Evolutionary conservation across 495 filamentous ascomycete species (phyloP).

Genomic region (Talaromyces stipitatus): DNA sequence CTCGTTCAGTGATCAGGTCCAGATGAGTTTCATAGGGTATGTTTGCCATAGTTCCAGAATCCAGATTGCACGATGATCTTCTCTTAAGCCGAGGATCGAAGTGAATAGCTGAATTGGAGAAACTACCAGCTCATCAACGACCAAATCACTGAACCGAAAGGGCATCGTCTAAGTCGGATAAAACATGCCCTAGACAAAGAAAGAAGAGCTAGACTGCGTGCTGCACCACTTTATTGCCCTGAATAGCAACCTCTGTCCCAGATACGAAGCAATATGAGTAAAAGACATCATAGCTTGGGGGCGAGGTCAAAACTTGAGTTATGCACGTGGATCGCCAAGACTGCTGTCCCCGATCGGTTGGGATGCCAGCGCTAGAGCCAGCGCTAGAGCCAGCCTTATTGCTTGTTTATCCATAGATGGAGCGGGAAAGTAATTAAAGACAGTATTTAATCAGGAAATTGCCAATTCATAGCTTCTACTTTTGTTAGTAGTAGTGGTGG

Average conservation of each 20-base stretch:
- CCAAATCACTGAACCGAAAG: not conserved
- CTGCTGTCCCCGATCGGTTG: not conserved
- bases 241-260: not conserved
- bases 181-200: not conserved
- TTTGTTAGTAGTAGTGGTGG: too few species aligned
- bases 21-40: constrained; percentile 12
- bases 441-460: too few species aligned
- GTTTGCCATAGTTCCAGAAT: constrained; percentile 10
- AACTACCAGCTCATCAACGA: not conserved
- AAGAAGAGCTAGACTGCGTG: not conserved
- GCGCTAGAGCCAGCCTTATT: too few species aligned
- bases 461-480: too few species aligned
- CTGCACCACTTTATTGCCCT: not conserved
- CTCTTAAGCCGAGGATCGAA: not conserved
- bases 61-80: not conserved
- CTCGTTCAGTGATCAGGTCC: constrained; percentile 12
- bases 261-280: not conserved
- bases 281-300: not conserved
- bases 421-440: too few species aligned
- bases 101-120: not conserved
- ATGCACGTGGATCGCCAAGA: not conserved
- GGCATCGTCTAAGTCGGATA: not conserved
- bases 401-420: too few species aligned
- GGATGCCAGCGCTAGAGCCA: not conserved
- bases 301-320: not conserved